Evolutionary conservation across 2,329 filamentous ascomycete species (phyloP).

Genomic region (Fusarium heterosporum): DNA sequence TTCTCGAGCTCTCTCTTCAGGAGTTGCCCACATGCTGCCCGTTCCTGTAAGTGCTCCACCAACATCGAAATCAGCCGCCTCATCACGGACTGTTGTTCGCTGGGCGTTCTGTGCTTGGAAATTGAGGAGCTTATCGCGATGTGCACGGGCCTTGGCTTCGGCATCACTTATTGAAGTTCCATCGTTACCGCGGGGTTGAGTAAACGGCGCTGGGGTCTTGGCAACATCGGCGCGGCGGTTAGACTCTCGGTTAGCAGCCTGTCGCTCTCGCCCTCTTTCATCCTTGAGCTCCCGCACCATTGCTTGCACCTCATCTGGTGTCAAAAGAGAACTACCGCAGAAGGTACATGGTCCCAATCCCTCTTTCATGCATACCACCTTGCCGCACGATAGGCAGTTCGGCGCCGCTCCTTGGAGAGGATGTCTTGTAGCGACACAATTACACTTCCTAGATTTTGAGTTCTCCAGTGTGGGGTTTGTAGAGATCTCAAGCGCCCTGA

Average conservation of each 20-base stretch:
- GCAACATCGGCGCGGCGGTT: slow-evolving; percentile 75
- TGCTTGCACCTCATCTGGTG: slow-evolving; percentile 77
- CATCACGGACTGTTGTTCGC: slow-evolving; percentile 86
- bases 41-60: slow-evolving; percentile 57
- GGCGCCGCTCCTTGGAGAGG: slow-evolving; percentile 90
- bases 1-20: slow-evolving; percentile 83
- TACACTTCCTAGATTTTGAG: slow-evolving; percentile 74
- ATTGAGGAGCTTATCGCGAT: slow-evolving; percentile 81
- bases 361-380: slow-evolving; percentile 94
- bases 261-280: slow-evolving; percentile 87
- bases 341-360: slow-evolving; percentile 95
- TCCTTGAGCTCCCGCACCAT: slow-evolving; percentile 88
- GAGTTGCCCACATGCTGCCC: slow-evolving; percentile 80
- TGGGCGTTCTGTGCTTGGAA: slow-evolving; percentile 90
- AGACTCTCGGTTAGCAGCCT: slow-evolving; percentile 80
- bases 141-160: slow-evolving; percentile 76
- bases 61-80: slow-evolving; percentile 75
- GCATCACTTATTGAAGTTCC: slow-evolving; percentile 63
- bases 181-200: slow-evolving; percentile 57
- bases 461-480: slow-evolving; percentile 81
- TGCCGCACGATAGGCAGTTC: slow-evolving; percentile 92
- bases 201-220: slow-evolving; percentile 70
- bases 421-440: slow-evolving; percentile 89
- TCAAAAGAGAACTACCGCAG: slow-evolving; percentile 81
- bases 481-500: slow-evolving; percentile 88